Base-by-base conservation (phyloP, 2,329 filamentous ascomycete species). In the Trichoderma aggressivum region DNA sequence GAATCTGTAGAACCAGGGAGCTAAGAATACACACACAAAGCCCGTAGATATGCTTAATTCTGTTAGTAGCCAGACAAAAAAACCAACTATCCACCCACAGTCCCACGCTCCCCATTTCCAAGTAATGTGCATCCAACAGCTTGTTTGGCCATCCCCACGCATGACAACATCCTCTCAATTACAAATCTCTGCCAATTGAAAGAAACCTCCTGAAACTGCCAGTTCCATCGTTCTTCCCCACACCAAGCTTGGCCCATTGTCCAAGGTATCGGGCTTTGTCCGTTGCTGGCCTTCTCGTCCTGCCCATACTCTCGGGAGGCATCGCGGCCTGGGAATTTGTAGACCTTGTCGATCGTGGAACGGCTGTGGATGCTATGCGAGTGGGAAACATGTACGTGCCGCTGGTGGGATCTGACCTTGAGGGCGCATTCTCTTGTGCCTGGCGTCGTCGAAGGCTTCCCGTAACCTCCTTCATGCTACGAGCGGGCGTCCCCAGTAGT, bases 131-230 rank as follows among this genome's bases (percentile, higher is more conserved):
- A 69, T 69, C 56, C 65, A 61, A 50, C n/a, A 61, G 36, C 21
- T 43, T 60, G 39, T 39, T 24, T 28, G 21, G 18, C 8, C 47
- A 14, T 69, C 39, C 28, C 36, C 64, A 34, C n/a, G 36, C n/a
- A 24, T 7, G n/a, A 16, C 55, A 39, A 16, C 28, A 28, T 59
- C 36, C 14, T 30, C 34, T 18, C 26, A 24, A 8, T 16, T 58
- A 34, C 14, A 34, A 32, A 30, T 70, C 67, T 55, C 67, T 70
- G 16, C 71, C 30, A n/a, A 72, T 60, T 30, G 63, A 58, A 56
- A 72, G 63, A 28, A 72, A n/a, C 67, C 32, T 70, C 24, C 61
- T 65, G 61, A 72, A 58, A 32, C 60, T 61, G 43, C 61, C n/a
- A 39, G 28, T 11, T 8, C 67, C 61, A 14, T 70, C 71, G n/a